Base-by-base conservation (phyloP, 2,329 filamentous ascomycete species). In the Massarina eburnea region DNA sequence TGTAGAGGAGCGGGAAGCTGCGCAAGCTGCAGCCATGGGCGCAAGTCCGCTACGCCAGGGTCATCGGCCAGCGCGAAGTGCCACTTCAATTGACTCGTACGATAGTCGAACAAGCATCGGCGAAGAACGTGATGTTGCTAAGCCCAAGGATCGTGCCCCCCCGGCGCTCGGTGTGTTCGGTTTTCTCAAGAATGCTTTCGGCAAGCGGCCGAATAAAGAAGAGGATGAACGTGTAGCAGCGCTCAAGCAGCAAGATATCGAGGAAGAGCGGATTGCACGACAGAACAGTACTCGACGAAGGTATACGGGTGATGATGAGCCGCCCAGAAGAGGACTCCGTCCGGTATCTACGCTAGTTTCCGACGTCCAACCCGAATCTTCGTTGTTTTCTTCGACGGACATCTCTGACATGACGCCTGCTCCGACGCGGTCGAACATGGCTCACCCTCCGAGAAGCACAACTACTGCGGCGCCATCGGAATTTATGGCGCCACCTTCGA, bases 301-400 rank as follows among this genome's bases (percentile, higher is more conserved):
- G 56, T 89, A 82, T 50, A 89, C 86, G 2, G 86, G 82, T 21
- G 88, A 91, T 62, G 85, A 85, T 15, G 36, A 46, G 18, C 58
- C 62, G n/a, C 61, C 66, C 3, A 53, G 59, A 36, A 61, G 61
- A 39, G 27, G 27, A 14, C 52, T 58, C 22, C 54, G 64, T 32
- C 61, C 61, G 9, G 55, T 58, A 22, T 71, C 69, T 8, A 71
- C 76, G 10, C 67, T 74, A n/a, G 63, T 73, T 18, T 71, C 73
- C n/a, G 70, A 74, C 30, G n/a, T 58, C 22, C 54, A 64, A 32
- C 61, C 61, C 8, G 55, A 58, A 22, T 71, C 69, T 8, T 71
- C 76, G 10, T 67, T 74, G 14, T 64, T 73, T 18, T 71, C 73
- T 15, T 69, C 74, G 33, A 71, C 62, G 33, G 71, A 70, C 5